Base-by-base conservation (phyloP, 805 yeast genomes). In the Metahyphopichia silvanorum region DNA sequence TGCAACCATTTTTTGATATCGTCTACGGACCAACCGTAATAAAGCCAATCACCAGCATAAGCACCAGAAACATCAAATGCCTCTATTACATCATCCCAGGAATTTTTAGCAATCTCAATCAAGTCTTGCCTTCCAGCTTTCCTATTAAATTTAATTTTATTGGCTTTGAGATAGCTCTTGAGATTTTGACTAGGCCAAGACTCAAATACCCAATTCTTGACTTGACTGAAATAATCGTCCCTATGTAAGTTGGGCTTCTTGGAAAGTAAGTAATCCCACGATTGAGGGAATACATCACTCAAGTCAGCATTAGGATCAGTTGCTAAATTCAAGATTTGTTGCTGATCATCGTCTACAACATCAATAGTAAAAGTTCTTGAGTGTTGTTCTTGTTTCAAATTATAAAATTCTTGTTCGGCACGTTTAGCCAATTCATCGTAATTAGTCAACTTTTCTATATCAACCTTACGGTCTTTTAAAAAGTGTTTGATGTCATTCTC, bases 31-130 rank as follows among this genome's bases (percentile, higher is more conserved):
- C 86, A 80, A 20, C 62, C 43, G 8, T 69, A 60, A 48, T 77
- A 79, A 35, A 76, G 55, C 71, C 73, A 69, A 21, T 63, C 63
- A 14, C 79, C 76, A 5, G 76, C 69, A 35, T 74, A 74, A 25
- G 52, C 50, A 5, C 76, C 76, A 14, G 71, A 60, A 7, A 50
- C 52, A 4, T 66, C 58, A 29, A 55, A 43, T 19, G 49, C 35
- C 31, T 60, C 50, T 10, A 66, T 59, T 34, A 73, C 61, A 9
- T 49, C 46, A 31, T 65, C 59, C 39, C 63, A 70, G 46, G 71
- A 61, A 16, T 56, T 47, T 46, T 66, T 56, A 3, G 72, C 74
- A 16, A 57, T 34, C 11, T 65, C 59, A 22, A 66, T 44, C 43
- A 79, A 53, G 21, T 71, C 61, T 24, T 69, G 69, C 29, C 55